phyloP scores from a whole-genome alignment of 768 basidiomycete species.

The Neoboletus subvelutipes region DNA sequence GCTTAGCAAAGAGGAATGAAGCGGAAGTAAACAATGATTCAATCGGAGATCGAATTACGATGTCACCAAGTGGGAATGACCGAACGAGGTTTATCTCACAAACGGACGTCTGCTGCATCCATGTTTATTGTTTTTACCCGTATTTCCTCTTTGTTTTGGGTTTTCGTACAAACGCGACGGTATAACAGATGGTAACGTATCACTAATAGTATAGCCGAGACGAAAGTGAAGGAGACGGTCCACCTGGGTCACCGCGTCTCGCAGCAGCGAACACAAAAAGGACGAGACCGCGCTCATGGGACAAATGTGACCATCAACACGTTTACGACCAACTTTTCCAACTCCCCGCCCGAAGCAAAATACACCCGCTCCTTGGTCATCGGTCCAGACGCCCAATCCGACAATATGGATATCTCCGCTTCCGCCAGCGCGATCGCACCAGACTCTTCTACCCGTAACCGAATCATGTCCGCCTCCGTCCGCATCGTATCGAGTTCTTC shows the following conservation, averaged over 20 bases:
- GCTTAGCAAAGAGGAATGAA: not conserved
- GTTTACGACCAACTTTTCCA: slow-evolving; percentile 77
- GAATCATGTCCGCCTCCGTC: slow-evolving; percentile 39
- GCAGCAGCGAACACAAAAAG: not conserved
- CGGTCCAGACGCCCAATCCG: slow-evolving; percentile 47
- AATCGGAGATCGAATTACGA: not conserved
- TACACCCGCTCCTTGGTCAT: slow-evolving; percentile 68
- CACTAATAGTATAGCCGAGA: slow-evolving; percentile 2
- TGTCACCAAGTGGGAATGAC: not conserved
- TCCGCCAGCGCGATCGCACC: slow-evolving; percentile 65
- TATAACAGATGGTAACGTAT: slow-evolving; percentile 15
- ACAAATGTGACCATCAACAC: slow-evolving; percentile 70
- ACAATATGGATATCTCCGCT: slow-evolving; percentile 59
- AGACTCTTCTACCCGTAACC: slow-evolving; percentile 59
- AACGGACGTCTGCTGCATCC: not conserved
- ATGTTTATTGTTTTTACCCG: not conserved
- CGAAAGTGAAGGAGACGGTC: not conserved
- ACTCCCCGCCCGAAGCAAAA: slow-evolving; percentile 61
- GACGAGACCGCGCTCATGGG: slow-evolving; percentile 39
- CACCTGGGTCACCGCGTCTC: slow-evolving; percentile 2
- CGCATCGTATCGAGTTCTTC: slow-evolving; percentile 30
- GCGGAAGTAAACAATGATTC: not conserved
- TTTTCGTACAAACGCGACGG: not conserved
- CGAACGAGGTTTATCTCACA: not conserved
- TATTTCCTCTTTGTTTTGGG: slow-evolving; percentile 10